Conservation (phyloP, 129 eudicot species). For the Pittosporum tobira region DNA sequence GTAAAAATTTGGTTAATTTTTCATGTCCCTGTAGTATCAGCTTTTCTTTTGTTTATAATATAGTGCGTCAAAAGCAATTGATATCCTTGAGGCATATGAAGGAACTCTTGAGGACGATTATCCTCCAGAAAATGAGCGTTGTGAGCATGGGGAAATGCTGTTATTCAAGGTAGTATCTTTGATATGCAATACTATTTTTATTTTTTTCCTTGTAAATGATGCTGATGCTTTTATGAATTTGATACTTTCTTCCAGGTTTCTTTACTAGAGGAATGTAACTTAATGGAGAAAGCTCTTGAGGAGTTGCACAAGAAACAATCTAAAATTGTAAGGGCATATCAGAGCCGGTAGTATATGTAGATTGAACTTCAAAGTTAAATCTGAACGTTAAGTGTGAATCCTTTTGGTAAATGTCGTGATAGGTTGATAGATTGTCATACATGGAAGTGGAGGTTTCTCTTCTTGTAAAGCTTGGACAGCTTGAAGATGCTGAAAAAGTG, state of each 20-base stretch:
- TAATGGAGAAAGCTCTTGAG: slow-evolving; percentile 62
- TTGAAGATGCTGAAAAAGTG: slow-evolving; percentile 44
- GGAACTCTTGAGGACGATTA: slow-evolving; percentile 94
- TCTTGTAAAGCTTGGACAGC: slow-evolving; percentile 41
- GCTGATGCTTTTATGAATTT: neutral
- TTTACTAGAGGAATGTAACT: slow-evolving; percentile 76
- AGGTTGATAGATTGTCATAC: slow-evolving; percentile 47
- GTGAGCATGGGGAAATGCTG: slow-evolving; percentile 97
- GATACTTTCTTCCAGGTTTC: slow-evolving; percentile 48
- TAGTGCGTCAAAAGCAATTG: slow-evolving; percentile 91
- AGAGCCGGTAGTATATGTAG: neutral
- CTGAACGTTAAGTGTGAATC: neutral
- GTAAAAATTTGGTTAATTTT: neutral
- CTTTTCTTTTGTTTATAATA: slow-evolving; percentile 9
- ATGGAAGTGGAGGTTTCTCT: slow-evolving; percentile 61
- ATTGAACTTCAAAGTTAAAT: neutral
- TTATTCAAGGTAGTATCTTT: slow-evolving; percentile 66
- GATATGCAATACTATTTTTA: neutral
- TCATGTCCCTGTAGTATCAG: neutral
- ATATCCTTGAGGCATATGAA: slow-evolving; percentile 98
- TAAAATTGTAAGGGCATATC: slow-evolving; percentile 65
- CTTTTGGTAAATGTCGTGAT: neutral
- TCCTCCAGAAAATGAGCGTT: slow-evolving; percentile 88
- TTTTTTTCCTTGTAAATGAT: neutral
- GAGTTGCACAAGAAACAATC: slow-evolving; percentile 71